Evolutionary conservation across 2,329 filamentous ascomycete species (phyloP).

Genomic region (Leptographium galeiforme): DNA sequence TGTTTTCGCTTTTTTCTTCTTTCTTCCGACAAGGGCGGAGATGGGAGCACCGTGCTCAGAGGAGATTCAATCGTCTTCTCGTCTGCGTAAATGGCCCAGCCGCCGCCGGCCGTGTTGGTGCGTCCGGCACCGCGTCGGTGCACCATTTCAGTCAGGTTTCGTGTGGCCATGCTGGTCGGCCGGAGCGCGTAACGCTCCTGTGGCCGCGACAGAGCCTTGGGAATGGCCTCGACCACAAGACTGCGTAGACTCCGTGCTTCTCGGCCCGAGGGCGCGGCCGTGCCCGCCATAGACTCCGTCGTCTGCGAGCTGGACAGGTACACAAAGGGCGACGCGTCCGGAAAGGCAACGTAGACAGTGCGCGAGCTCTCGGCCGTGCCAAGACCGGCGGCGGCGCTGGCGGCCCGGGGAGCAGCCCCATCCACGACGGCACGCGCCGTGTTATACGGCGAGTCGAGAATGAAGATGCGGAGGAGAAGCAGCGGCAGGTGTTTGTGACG

Average conservation of each 20-base stretch:
- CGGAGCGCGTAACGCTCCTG: conserved; percentile 58
- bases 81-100: conserved; percentile 67
- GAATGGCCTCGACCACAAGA: conserved; percentile 64
- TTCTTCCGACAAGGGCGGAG: conserved; percentile 28
- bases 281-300: background rate
- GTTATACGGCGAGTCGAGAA: conserved; percentile 71
- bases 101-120: conserved; percentile 59
- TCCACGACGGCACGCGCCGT: conserved; percentile 33
- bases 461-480: conserved; percentile 63
- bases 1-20: conserved; percentile 9
- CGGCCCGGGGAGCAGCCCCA: conserved; percentile 7
- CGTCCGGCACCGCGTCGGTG: conserved; percentile 56
- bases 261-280: conserved; percentile 13
- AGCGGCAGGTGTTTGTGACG: conserved; percentile 57
- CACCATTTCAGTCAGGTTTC: conserved; percentile 57
- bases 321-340: conserved; percentile 63
- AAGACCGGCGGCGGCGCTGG: background rate
- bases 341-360: conserved; percentile 70
- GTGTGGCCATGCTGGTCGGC: conserved; percentile 54
- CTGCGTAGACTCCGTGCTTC: conserved; percentile 54
- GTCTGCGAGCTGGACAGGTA: conserved; percentile 46
- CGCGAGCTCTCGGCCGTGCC: conserved; percentile 49
- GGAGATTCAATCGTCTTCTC: conserved; percentile 41
- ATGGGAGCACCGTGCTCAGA: conserved; percentile 36
- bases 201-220: conserved; percentile 67